Conservation (phyloP, 129 eudicot genomes). For the Lonicera japonica region DNA sequence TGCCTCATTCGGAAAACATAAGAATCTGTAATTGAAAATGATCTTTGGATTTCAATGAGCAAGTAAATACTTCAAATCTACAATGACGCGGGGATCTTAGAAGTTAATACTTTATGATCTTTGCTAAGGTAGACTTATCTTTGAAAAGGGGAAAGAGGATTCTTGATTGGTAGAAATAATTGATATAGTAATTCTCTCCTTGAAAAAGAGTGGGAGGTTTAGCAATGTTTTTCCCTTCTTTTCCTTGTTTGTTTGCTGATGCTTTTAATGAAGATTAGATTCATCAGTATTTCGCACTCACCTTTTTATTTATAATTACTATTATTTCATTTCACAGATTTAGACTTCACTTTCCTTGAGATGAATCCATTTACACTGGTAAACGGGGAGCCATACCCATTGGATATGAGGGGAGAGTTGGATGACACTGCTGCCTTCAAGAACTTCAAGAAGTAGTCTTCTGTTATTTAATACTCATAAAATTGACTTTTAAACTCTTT, state of each 20-base stretch:
- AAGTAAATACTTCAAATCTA: not conserved
- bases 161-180: too few relatives aligned
- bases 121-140: not conserved
- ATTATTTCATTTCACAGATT: constrained; percentile 42
- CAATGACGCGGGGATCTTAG: not conserved
- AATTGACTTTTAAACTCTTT: not conserved
- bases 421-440: constrained; percentile 92
- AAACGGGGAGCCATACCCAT: constrained; percentile 68
- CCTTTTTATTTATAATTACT: constrained; percentile 13
- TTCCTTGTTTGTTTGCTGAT: not conserved
- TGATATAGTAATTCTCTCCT: not conserved
- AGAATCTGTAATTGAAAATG: not conserved
- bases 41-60: not conserved
- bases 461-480: constrained; percentile 5
- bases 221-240: not conserved
- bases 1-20: not conserved
- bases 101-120: not conserved
- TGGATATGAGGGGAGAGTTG: constrained; percentile 97
- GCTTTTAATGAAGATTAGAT: not conserved
- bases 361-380: constrained; percentile 89
- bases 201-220: not conserved
- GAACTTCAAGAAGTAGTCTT: constrained; percentile 72
- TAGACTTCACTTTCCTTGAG: constrained; percentile 84
- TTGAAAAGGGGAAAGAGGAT: not conserved
- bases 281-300: not conserved